A percentile compares a stretch with the other conserved stretches of the same genome.
Conservation (phyloP, 306 rosid species). For the Biancaea sappan region DNA sequence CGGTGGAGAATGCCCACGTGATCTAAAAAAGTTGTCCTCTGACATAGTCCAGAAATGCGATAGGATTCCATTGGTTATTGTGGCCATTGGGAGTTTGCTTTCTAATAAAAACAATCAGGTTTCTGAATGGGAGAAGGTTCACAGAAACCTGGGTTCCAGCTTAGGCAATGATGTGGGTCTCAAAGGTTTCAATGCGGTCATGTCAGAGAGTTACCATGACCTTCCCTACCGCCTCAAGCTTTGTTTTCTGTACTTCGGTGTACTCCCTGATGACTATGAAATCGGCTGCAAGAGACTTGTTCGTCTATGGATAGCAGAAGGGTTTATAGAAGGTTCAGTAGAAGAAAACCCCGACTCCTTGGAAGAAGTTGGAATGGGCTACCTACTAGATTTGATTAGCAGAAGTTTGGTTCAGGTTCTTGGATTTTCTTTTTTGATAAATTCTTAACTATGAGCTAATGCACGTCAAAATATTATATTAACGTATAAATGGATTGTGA, state of each 20-base stretch:
- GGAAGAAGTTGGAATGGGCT: constrained; percentile 7
- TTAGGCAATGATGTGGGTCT: neutral
- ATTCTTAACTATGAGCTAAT: no score
- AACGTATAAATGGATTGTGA: no score
- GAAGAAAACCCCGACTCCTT: neutral
- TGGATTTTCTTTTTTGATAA: no score
- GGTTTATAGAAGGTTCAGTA: no score
- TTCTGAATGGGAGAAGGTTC: constrained; percentile 19
- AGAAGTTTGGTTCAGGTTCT: no score
- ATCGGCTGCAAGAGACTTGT: neutral
- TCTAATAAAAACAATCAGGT: constrained; percentile 9
- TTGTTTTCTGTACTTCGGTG: constrained; percentile 19
- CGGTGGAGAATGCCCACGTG: no score
- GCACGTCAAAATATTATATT: no score
- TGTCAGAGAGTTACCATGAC: constrained; percentile 7
- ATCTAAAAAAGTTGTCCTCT: neutral
- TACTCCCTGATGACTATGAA: constrained; percentile 9
- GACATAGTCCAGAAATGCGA: no score
- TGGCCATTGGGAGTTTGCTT: constrained; percentile 17
- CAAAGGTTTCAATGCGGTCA: neutral
- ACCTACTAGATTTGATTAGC: neutral
- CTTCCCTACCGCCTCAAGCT: constrained; percentile 15
- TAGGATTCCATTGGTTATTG: constrained; percentile 26
- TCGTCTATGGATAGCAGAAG: constrained; percentile 18
- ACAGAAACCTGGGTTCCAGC: neutral